Conservation (phyloP, 2,329 filamentous ascomycete genomes). For the Talaromyces sp. region DNA sequence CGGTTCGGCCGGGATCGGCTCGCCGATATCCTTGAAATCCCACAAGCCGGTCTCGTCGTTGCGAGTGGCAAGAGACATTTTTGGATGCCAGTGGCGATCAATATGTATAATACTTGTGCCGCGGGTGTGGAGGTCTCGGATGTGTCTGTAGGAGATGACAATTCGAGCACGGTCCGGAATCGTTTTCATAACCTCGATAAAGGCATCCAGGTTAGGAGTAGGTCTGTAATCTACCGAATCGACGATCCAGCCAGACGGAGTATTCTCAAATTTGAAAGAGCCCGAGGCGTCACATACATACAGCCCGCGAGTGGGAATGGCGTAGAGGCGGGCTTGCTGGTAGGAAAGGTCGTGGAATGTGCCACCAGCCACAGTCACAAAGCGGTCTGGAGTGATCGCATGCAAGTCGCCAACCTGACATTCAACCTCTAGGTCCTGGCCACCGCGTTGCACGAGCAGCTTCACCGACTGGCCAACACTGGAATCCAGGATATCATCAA, state of each 20-base stretch:
- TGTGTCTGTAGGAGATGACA: conserved; percentile 92
- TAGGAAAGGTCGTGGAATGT: conserved; percentile 97
- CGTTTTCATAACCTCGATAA: conserved; percentile 81
- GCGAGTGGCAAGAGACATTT: conserved; percentile 86
- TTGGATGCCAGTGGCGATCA: conserved; percentile 91
- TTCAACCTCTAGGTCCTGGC: conserved; percentile 78
- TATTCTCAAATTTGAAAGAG: conserved; percentile 89
- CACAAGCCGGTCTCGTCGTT: conserved; percentile 88
- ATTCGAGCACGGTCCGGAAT: conserved; percentile 80
- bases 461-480: conserved; percentile 74
- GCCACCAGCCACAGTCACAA: conserved; percentile 87
- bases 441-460: conserved; percentile 80
- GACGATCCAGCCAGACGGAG: conserved; percentile 87
- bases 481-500: conserved; percentile 88
- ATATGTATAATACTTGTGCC: conserved; percentile 90
- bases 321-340: conserved; percentile 93
- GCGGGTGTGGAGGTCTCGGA: conserved; percentile 87
- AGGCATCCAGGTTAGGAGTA: conserved; percentile 78
- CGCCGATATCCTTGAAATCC: conserved; percentile 85
- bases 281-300: conserved; percentile 93
- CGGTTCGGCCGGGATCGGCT: conserved; percentile 68
- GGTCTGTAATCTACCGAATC: conserved; percentile 89
- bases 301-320: conserved; percentile 84
- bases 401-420: conserved; percentile 85
- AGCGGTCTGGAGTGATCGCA: conserved; percentile 89